Evolutionary conservation across 345 rosid species (phyloP), one percentile per base, ranked within the genome.

Genomic region (Dimocarpus longan): DNA sequence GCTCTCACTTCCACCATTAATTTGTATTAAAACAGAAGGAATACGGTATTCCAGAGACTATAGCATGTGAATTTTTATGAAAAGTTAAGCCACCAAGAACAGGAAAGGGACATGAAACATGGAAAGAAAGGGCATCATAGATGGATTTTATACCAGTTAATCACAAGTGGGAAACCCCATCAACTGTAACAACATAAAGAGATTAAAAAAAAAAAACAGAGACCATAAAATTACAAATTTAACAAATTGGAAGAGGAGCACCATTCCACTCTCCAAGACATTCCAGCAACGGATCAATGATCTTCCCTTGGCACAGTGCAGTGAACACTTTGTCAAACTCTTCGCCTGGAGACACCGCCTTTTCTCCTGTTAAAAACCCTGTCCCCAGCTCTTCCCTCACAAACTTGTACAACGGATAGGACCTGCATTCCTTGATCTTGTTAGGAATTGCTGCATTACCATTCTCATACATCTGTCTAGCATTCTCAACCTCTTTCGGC

Each of bases 261-360:
- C 97, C 97, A 60, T 90, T 90, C 97, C 97, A 93, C 42, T 80
- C 90, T 21, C 81, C 66, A 13, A 93, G 88, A 69, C 95, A 91
- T 3, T 93, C 93, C 73, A 92, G 65, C 90, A 92, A 74, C 48
- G 78, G 78, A 85, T 90, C 95, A 50, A 92, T 86, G 79, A 92
- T 75, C 83, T 90, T 91, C n/a, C 97, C 97, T 60, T 84, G 84
- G 76, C 89, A 91, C 79, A 93, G 83, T 0, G 92, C 97, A 0
- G 88, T 80, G 71, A 93, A 93, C 28, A 93, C 94, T 82, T 78
- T 86, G 54, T 93, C 95, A 68, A 90, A 93, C 80, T 87, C 95
- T 79, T 93, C 95, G 1, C 97, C 95, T 0, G 95, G 95, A 5
- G 95, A 91, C 78, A 59, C 26, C 8, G 85, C 87, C 28, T 84